phyloP scores from a whole-genome alignment of 208 protist species.

The Porcisia deanei region DNA sequence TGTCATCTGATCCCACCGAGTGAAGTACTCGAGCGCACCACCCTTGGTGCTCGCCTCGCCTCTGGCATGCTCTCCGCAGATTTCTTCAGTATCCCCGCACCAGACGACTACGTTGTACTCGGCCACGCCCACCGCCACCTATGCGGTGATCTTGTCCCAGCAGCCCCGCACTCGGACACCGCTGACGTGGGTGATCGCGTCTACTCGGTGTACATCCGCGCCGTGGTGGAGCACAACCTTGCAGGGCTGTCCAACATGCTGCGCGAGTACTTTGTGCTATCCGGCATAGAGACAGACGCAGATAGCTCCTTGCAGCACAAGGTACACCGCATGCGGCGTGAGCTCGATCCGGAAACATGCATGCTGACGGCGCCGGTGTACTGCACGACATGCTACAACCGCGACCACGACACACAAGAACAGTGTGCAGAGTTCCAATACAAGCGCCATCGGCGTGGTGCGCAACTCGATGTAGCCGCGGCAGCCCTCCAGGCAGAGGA shows the following conservation, averaged over 20 bases:
- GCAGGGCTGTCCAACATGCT: conserved; percentile 66
- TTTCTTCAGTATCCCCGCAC: conserved; percentile 60
- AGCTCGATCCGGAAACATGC: conserved; percentile 75
- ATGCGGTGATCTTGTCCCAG: conserved; percentile 43
- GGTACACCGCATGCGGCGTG: conserved; percentile 78
- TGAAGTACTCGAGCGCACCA: conserved; percentile 55
- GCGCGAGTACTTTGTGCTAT: conserved; percentile 84
- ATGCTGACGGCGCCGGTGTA: conserved; percentile 61
- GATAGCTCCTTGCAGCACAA: conserved; percentile 86
- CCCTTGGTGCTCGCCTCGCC: conserved; percentile 59
- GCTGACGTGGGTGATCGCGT: conserved; percentile 60
- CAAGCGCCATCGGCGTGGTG: conserved; percentile 41
- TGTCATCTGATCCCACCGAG: conserved; percentile 19
- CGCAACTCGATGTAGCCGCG: conserved; percentile 16
- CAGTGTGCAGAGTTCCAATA: conserved; percentile 80
- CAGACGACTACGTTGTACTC: conserved; percentile 69
- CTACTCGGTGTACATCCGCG: conserved; percentile 75
- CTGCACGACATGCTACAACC: conserved; percentile 76
- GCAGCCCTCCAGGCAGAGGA: conserved; percentile 5
- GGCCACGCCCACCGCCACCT: conserved; percentile 68
- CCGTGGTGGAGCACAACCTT: conserved; percentile 57
- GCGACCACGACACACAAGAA: conserved; percentile 66
- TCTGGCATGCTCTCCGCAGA: conserved; percentile 60
- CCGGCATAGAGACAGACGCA: conserved; percentile 56
- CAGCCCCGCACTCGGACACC: conserved; percentile 46